Evolutionary conservation across 169 alveolate species (phyloP).

Genomic region (Plasmodium relictum): DNA sequence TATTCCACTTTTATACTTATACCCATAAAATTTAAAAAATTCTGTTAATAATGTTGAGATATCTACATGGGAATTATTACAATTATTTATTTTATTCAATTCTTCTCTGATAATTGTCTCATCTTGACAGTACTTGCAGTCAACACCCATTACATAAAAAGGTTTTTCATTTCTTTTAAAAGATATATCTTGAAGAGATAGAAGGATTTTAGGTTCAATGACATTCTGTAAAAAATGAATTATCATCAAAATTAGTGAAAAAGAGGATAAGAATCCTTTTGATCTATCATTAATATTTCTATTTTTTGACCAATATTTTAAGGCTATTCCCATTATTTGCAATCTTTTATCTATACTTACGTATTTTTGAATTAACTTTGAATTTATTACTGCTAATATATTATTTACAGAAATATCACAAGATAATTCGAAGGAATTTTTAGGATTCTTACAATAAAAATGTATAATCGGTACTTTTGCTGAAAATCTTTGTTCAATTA

Average conservation of each 20-base stretch:
- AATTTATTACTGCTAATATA: slow-evolving; percentile 85
- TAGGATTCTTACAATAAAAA: slow-evolving; percentile 76
- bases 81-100: slow-evolving; percentile 49
- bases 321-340: slow-evolving; percentile 81
- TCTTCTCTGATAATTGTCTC: slow-evolving; percentile 78
- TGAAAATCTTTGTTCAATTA: slow-evolving; percentile 85
- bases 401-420: slow-evolving; percentile 88
- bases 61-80: slow-evolving; percentile 15
- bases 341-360: slow-evolving; percentile 87
- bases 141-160: slow-evolving; percentile 84
- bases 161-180: slow-evolving; percentile 83
- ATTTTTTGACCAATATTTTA: slow-evolving; percentile 87
- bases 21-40: slow-evolving; percentile 77
- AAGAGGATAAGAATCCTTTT: slow-evolving; percentile 87
- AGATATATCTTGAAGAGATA: slow-evolving; percentile 88
- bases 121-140: slow-evolving; percentile 83
- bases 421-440: slow-evolving; percentile 66
- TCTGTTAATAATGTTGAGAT: slow-evolving; percentile 46
- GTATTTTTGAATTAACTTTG: slow-evolving; percentile 85
- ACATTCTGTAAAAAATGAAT: slow-evolving; percentile 87
- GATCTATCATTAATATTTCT: slow-evolving; percentile 87
- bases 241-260: slow-evolving; percentile 86
- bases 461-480: slow-evolving; percentile 88
- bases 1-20: slow-evolving; percentile 76
- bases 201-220: slow-evolving; percentile 83